A percentile compares a stretch with the other conserved stretches of the same genome.
Evolutionary conservation across 345 rosid species (phyloP).

Genomic region (Rhodomyrtus tomentosa): DNA sequence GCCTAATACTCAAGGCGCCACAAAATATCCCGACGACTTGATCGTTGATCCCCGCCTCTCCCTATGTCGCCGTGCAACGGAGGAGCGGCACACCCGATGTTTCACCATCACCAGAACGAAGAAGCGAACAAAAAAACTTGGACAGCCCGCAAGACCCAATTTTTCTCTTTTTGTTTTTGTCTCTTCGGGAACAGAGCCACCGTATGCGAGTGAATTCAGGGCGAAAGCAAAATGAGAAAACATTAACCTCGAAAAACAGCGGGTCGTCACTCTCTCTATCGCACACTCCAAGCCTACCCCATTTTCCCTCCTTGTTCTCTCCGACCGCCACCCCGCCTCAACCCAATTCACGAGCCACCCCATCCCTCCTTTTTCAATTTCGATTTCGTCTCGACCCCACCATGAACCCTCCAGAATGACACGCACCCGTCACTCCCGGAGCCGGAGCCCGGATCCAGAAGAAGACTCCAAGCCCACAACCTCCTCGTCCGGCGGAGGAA

Average conservation of each 20-base stretch:
- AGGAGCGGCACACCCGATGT: not conserved
- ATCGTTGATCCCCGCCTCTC: not conserved
- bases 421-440: slow-evolving; percentile 23
- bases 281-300: slow-evolving; percentile 10
- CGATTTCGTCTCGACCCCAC: not conserved
- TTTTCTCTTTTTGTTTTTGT: not conserved
- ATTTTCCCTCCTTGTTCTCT: slow-evolving; percentile 5
- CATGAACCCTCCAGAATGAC: slow-evolving; percentile 36
- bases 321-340: not conserved
- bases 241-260: not conserved
- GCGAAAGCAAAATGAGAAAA: not conserved
- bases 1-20: not conserved
- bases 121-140: not conserved
- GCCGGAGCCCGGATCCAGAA: slow-evolving; percentile 29
- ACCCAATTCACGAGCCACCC: slow-evolving; percentile 5
- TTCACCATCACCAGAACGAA: not conserved
- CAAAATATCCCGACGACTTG: not conserved
- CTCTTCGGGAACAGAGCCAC: not conserved
- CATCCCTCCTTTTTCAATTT: not conserved
- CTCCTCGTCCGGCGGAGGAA: slow-evolving; percentile 27
- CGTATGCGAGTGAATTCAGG: not conserved
- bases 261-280: slow-evolving; percentile 8
- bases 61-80: not conserved
- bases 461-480: slow-evolving; percentile 12
- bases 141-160: not conserved